Base-by-base conservation (phyloP, 1,139 yeast species). In the Geotrichum citri-aurantii region DNA sequence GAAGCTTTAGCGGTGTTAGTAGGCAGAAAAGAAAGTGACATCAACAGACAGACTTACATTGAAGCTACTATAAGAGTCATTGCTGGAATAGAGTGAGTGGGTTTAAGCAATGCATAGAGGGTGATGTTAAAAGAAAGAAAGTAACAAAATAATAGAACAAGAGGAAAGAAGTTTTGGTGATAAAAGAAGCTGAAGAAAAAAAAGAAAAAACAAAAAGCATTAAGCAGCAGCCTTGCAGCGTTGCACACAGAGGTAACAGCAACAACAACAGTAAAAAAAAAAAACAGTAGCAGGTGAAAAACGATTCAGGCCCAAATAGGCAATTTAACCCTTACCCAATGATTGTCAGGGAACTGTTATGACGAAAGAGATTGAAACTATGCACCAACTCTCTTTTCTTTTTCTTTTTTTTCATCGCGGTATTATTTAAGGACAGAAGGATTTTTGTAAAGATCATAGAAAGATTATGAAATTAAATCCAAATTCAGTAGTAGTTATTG, bases 1-100 rank as follows among this genome's bases (percentile, higher is more conserved):
- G 64, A 86, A 85, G 59, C 89, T 84, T 60, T 17, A 26, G 19
- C 14, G 21, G 40, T 23, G 58, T 33, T 19, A 48, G 47, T 10
- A 31, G 6, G 14, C 6, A 5, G 11, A 14, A 17, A 11, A 19
- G 6, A 2, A 10, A 2, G 19, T 14, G 3, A 7, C n/a, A 50
- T 17, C 7, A 12, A n/a, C 10, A 10, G 27, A 29, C 10, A 10
- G 21, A 40, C 58, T 37, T 40, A 57, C 88, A 50, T 83, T 78
- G 59, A 83, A 78, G 44, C 61, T 17, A 59, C 61, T 29, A 59
- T 59, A 29, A 59, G 52, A 10, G 61, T 59, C 61, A 59, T 59
- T 12, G n/a, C 19, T 37, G 17, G 14, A 6, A 37, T n/a, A 2
- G 17, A 37, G 17, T 12, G 42, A 14, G 42, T n/a, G 17, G 42